Evolutionary conservation across 164 flowering plant genomes (phyloP), one percentile per base, ranked within the genome.

Genomic region (Chimonanthus salicifolius): DNA sequence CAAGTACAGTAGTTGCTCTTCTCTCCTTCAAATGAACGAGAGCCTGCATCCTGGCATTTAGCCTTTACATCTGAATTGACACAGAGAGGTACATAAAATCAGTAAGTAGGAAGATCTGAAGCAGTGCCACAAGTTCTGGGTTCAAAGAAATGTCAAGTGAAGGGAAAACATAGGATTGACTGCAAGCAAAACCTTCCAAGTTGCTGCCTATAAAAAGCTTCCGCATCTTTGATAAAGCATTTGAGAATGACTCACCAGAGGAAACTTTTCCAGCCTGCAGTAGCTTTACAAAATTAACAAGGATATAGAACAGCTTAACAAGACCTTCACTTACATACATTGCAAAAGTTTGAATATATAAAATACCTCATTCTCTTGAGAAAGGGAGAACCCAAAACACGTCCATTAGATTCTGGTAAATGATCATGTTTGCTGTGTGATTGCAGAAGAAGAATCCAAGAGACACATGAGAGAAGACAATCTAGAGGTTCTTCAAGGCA

Each of bases 341-440:
- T 0, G 45, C 3, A 6, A 51, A 70, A 58, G 20, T 21, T 20
- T 47, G 49, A 72, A 44, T 16, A n/a, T 64, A 21, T 51, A n/a
- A 47, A 18, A 15, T 85, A 92, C 98, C 98, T 94, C 94, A 78
- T 83, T 87, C 33, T 90, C 98, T 78, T 92, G 95, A 33, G 98
- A 85, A 74, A 94, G 90, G 71, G 98, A 88, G 85, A 94, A 94
- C 72, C 92, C 92, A 80, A 88, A 89, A 77, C 87, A 83, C 64
- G 95, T 67, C 91, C 85, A 80, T 70, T 73, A 72, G 82, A 71
- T 69, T 87, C 89, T 15, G 84, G 78, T 45, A 79, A 84, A 44
- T 44, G 80, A 68, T 79, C 83, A 64, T 75, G 68, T 84, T 82
- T 85, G 64, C 75, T 79, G 16, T 81, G 90, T 69, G 85, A 83